Evolutionary conservation across 1,284 basidiomycete genomes (phyloP).

Genomic region (Vanrija pseudolonga): DNA sequence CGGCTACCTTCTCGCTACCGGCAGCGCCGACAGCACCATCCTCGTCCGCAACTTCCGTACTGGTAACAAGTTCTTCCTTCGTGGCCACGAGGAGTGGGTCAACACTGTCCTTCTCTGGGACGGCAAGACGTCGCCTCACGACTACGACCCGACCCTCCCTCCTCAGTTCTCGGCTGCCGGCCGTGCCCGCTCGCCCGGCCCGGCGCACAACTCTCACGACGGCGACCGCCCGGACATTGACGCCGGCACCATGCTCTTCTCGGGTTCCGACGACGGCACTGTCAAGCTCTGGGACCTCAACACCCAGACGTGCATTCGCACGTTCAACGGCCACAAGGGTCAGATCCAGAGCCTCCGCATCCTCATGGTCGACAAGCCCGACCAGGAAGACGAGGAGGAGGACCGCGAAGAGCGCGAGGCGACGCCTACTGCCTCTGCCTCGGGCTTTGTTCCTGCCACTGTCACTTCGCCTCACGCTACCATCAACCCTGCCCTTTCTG

Average conservation of each 20-base stretch:
- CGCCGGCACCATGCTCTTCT: slow-evolving; percentile 89
- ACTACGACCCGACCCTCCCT: slow-evolving; percentile 48
- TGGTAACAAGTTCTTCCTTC: slow-evolving; percentile 84
- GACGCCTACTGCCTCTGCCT: slow-evolving; percentile 1
- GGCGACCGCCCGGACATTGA: slow-evolving; percentile 54
- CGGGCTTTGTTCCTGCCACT: slow-evolving; percentile 4
- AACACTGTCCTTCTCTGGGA: slow-evolving; percentile 95
- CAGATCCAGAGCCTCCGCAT: slow-evolving; percentile 91
- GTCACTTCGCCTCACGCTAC: slow-evolving; percentile 2
- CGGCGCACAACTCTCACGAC: slow-evolving; percentile 12
- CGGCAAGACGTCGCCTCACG: slow-evolving; percentile 54
- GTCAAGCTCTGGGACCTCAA: slow-evolving; percentile 94
- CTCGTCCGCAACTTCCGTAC: slow-evolving; percentile 90
- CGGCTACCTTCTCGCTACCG: slow-evolving; percentile 83
- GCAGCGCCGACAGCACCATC: slow-evolving; percentile 83
- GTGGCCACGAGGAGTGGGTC: slow-evolving; percentile 95
- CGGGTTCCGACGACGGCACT: slow-evolving; percentile 88
- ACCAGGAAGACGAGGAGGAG: slow-evolving; percentile 30
- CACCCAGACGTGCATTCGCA: slow-evolving; percentile 72
- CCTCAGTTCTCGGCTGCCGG: slow-evolving; percentile 32
- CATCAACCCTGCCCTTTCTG: slow-evolving; percentile 1
- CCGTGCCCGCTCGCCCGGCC: slow-evolving; percentile 9
- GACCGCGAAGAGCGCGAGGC: slow-evolving; percentile 11
- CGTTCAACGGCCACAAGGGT: slow-evolving; percentile 85
- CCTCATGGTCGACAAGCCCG: slow-evolving; percentile 57